A percentile compares a stretch with the other conserved stretches of the same genome.
Conservation (phyloP, 2,329 filamentous ascomycete genomes). For the Aspergillus eucalypticola region DNA sequence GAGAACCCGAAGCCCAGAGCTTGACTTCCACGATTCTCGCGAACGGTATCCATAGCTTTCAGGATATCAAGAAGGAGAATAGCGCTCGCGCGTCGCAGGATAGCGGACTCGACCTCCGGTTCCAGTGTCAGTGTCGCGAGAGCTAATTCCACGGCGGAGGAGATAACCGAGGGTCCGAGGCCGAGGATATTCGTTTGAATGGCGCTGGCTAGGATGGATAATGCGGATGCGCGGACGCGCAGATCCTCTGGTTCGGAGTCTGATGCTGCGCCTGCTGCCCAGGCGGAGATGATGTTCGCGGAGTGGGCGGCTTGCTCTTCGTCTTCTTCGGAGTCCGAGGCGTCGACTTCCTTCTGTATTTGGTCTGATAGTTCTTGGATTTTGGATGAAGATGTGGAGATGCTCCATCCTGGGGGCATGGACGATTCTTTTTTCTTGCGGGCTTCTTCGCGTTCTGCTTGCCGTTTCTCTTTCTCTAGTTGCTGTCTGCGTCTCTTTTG, state of each 20-base stretch:
- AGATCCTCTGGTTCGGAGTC: constrained; percentile 47
- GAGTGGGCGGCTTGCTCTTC: constrained; percentile 34
- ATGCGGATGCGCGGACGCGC: constrained; percentile 44
- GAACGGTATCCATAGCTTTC: constrained; percentile 40
- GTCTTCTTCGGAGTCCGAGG: constrained; percentile 33
- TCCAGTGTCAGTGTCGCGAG: constrained; percentile 43
- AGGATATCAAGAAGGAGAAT: constrained; percentile 44
- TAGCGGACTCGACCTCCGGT: constrained; percentile 38
- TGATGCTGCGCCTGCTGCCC: constrained; percentile 40
- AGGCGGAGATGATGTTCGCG: constrained; percentile 42
- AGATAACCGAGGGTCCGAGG: constrained; percentile 36
- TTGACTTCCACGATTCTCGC: constrained; percentile 30
- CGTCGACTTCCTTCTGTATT: too few relatives aligned
- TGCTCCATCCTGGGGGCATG: constrained; percentile 33
- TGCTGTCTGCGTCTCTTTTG: constrained; percentile 31
- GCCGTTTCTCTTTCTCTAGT: constrained; percentile 29
- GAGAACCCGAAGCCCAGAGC: constrained; percentile 45
- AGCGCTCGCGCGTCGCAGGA: constrained; percentile 44
- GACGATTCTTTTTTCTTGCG: constrained; percentile 26
- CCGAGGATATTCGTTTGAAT: constrained; percentile 43
- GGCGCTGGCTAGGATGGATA: constrained; percentile 46
- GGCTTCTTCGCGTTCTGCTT: constrained; percentile 29
- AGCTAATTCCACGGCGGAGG: constrained; percentile 42
- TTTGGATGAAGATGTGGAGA: background rate
- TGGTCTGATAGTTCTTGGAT: constrained; percentile 2